Evolutionary conservation across 2,329 filamentous ascomycete genomes (phyloP), one percentile per base, ranked within the genome.

Genomic region (Dothistroma septosporum): DNA sequence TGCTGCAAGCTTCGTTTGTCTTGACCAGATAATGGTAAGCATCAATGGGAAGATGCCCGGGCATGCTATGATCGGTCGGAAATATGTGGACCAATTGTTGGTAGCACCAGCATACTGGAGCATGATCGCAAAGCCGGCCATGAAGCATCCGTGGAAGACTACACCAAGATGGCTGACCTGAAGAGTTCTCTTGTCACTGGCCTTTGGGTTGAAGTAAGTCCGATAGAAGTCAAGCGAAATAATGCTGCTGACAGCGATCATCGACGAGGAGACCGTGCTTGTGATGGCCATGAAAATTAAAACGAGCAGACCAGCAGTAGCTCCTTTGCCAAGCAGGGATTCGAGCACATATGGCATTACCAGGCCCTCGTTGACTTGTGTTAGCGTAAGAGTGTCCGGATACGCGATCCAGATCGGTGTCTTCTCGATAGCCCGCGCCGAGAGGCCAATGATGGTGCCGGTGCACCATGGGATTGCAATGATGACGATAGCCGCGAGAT

Each of bases 271-370:
- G 0, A 81, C 75, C 0, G 79, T 82, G 55, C 76, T 79, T 0
- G 80, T 83, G 28, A 82, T 66, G 4, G 80, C 79, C 80, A 82
- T 82, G 69, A 82, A 82, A 1, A 82, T 69, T 8, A 82, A 70
- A 0, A 83, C 73, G 16, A 83, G 76, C 53, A 79, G 76, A 1
- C 73, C 79, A 2, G 74, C 72, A 10, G 77, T 77, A 0, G 77
- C 79, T 10, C 73, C 72, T 47, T 73, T 71, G 6, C 79, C 79
- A 9, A 80, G 75, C 0, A 81, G 67, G 0, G 78, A 77, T 50
- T 77, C 75, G 12, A 80, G 68, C 0, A 75, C 72, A 56, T 79
- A 80, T 4, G 79, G 79, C 78, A 81, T 79, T 1, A 80, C 78
- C 53, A 81, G 71, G 0, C 79, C 79, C 4, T 75, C 72, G 48